Evolutionary conservation across 1,139 yeast genomes (phyloP).

Genomic region (Scheffersomyces segobiensis): DNA sequence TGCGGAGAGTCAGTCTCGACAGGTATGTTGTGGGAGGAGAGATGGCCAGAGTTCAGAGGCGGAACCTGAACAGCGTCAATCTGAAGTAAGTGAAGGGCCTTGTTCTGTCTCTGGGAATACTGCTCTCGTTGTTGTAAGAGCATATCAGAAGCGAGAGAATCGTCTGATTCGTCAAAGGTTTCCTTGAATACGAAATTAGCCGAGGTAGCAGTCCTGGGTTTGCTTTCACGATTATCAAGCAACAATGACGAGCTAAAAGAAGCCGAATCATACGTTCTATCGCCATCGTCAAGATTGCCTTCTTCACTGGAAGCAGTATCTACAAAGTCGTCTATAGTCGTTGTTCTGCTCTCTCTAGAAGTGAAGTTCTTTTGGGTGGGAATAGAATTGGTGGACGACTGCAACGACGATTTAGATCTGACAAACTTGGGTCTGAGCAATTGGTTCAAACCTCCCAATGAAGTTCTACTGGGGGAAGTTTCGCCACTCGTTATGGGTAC

Average conservation of each 20-base stretch:
- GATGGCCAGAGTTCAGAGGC: neutral
- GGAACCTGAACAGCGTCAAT: too few species aligned
- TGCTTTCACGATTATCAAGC: neutral
- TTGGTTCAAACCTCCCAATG: constrained; percentile 9
- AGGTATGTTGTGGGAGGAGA: neutral
- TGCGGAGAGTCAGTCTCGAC: neutral
- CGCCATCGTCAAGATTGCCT: constrained; percentile 9
- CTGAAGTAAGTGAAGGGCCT: neutral
- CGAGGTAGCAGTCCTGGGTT: neutral
- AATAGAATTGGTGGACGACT: neutral
- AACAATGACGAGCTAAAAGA: constrained; percentile 26
- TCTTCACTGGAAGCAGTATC: constrained; percentile 37
- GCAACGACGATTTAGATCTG: constrained; percentile 22
- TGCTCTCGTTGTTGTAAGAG: neutral
- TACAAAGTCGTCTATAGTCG: constrained; percentile 41
- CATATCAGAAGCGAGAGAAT: neutral
- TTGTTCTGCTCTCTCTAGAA: constrained; percentile 12
- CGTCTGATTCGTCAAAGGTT: constrained; percentile 27
- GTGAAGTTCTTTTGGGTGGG: neutral
- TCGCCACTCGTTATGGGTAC: constrained; percentile 1
- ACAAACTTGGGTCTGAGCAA: constrained; percentile 23
- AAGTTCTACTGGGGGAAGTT: constrained; percentile 13
- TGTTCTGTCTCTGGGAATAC: neutral
- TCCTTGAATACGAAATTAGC: constrained; percentile 27
- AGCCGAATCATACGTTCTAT: constrained; percentile 22